A percentile compares a stretch with the other conserved stretches of the same genome.
phyloP scores from a whole-genome alignment of 768 basidiomycete species.

The Naganishia antarctica region DNA sequence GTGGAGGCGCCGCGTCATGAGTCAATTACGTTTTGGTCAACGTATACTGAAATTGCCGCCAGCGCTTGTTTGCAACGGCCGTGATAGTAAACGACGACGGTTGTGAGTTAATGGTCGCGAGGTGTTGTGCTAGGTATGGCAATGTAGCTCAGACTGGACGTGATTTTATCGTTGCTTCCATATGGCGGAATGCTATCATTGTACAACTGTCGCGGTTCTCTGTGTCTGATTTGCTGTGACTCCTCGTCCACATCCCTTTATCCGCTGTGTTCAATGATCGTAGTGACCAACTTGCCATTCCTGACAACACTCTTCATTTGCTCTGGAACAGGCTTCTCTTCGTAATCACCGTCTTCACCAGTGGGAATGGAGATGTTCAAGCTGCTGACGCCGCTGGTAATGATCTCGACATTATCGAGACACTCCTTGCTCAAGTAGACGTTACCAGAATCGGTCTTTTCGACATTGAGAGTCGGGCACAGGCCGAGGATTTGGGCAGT shows the following conservation, averaged over 20 bases:
- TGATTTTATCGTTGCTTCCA: too few relatives aligned
- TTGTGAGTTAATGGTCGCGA: too few relatives aligned
- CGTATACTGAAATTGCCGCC: too few relatives aligned
- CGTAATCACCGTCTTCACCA: constrained; percentile 86
- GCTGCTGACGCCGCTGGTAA: constrained; percentile 85
- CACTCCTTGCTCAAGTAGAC: constrained; percentile 83
- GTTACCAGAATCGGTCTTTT: constrained; percentile 90
- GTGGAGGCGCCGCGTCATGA: constrained; percentile 15
- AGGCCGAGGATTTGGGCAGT: constrained; percentile 81
- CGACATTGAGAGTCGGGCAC: constrained; percentile 87
- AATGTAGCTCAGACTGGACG: too few relatives aligned
- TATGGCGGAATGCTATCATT: background rate
- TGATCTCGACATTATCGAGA: constrained; percentile 69
- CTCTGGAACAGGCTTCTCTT: constrained; percentile 85
- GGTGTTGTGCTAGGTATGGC: too few relatives aligned
- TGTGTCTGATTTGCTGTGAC: background rate
- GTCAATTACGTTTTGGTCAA: too few relatives aligned
- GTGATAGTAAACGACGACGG: too few relatives aligned
- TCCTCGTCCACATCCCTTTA: constrained; percentile 27
- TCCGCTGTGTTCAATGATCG: constrained; percentile 73
- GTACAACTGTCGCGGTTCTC: too few relatives aligned
- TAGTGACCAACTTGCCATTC: constrained; percentile 79
- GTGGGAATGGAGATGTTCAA: constrained; percentile 87
- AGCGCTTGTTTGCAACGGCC: too few relatives aligned
- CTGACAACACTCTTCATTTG: constrained; percentile 83